Conservation (phyloP, 768 basidiomycete genomes). For the Leccinellum luteum region DNA sequence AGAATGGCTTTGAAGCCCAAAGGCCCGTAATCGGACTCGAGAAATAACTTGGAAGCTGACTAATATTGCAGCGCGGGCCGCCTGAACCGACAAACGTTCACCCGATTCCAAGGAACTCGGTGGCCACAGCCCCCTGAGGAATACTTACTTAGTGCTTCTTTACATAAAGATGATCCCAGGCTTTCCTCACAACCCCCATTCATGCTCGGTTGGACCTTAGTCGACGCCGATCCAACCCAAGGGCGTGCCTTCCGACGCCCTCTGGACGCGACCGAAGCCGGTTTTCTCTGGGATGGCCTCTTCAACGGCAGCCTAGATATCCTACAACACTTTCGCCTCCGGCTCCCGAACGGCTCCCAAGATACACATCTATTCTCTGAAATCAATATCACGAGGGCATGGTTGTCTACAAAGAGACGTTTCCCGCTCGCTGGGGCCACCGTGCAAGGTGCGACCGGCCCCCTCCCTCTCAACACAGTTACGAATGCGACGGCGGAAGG, state of each 20-base stretch:
- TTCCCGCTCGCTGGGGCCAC: constrained; percentile 49
- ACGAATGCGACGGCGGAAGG: not conserved
- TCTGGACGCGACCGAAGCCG: constrained; percentile 39
- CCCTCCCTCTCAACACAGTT: not conserved
- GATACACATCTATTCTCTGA: constrained; percentile 24
- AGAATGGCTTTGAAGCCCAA: not conserved
- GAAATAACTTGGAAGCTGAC: too few species aligned
- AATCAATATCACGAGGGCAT: constrained; percentile 40
- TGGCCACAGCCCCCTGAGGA: not conserved
- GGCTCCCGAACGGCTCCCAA: constrained; percentile 27
- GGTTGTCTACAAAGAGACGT: constrained; percentile 45
- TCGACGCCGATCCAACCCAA: not conserved
- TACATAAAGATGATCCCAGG: not conserved
- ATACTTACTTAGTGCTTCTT: too few species aligned
- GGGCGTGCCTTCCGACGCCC: constrained; percentile 32
- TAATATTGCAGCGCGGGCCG: not conserved
- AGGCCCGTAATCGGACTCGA: not conserved
- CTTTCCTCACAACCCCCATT: not conserved
- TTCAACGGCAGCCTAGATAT: constrained; percentile 46
- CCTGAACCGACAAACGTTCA: not conserved
- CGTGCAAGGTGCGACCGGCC: constrained; percentile 23
- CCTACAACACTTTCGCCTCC: constrained; percentile 31
- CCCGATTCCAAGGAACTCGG: not conserved
- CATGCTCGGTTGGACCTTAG: constrained; percentile 12
- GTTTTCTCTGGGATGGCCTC: constrained; percentile 42